These are phyloP conservation scores for Globisporangium cylindrosporum DNA, from an alignment of 352 stramenopile genomes.

Conservation along the genomic window DNA sequence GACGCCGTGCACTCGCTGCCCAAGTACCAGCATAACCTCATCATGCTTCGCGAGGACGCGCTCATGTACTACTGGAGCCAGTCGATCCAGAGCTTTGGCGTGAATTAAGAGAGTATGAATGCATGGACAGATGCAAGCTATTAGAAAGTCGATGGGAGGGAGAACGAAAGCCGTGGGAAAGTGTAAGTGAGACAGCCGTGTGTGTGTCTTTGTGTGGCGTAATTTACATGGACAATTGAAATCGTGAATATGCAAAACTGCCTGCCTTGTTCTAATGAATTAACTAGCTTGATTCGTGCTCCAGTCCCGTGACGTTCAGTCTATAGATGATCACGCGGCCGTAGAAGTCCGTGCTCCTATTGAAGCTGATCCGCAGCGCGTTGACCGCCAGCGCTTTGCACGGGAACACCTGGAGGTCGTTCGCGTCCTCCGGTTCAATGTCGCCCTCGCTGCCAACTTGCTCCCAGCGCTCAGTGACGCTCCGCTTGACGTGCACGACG, in stretches of 20 bases:
- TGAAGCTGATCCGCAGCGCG: conserved; percentile 48
- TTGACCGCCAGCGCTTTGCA: conserved; percentile 25
- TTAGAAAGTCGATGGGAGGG: neutral
- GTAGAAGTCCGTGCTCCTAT: conserved; percentile 71
- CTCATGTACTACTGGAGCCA: conserved; percentile 89
- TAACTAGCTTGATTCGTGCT: conserved; percentile 4
- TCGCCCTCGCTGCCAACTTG: conserved; percentile 15
- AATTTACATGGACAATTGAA: conserved; percentile 10
- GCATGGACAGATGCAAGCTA: neutral
- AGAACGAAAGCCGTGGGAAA: neutral
- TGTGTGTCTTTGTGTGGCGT: conserved; percentile 4
- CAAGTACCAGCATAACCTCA: conserved; percentile 84
- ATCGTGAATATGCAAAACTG: neutral
- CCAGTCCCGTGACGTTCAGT: conserved; percentile 39
- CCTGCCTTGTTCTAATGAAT: neutral
- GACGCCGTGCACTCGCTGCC: conserved; percentile 74
- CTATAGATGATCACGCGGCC: conserved; percentile 68
- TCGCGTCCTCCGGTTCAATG: conserved; percentile 46
- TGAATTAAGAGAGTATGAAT: conserved; percentile 12
- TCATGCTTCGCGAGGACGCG: conserved; percentile 79
- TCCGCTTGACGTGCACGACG: conserved; percentile 29
- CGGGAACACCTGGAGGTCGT: conserved; percentile 51
- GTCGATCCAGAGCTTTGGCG: conserved; percentile 40
- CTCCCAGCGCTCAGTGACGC: conserved; percentile 24
- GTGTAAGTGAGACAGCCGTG: neutral